Conservation (phyloP, 2,329 filamentous ascomycete species). For the Monilinia aucupariae region DNA sequence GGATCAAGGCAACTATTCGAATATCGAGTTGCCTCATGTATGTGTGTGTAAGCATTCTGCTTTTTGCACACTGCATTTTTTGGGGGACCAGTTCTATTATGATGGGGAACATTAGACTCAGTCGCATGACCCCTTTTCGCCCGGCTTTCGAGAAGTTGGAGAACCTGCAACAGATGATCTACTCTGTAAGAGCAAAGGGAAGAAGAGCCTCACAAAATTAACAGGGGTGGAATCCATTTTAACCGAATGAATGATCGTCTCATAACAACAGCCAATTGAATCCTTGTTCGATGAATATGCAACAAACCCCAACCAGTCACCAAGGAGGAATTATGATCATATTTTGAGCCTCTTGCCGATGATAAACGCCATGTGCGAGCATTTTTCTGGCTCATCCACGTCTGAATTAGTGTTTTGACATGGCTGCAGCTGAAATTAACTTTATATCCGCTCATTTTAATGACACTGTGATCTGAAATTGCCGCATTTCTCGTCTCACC, state of each 20-base stretch:
- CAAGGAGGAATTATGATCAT: neutral
- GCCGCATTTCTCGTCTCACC: neutral
- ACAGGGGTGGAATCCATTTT: neutral
- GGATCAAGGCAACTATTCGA: constrained; percentile 3
- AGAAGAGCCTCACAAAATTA: neutral
- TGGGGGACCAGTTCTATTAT: neutral
- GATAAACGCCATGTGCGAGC: neutral
- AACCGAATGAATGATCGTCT: neutral
- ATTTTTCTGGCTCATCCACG: neutral
- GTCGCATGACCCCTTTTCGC: constrained; percentile 2
- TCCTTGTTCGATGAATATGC: neutral
- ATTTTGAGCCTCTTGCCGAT: neutral
- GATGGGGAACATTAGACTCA: neutral
- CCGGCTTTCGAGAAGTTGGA: neutral
- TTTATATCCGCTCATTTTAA: neutral
- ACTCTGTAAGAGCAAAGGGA: too few relatives aligned
- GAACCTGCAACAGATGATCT: neutral
- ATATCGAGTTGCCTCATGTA: neutral
- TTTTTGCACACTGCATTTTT: neutral
- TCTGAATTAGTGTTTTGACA: neutral
- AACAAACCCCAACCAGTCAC: neutral
- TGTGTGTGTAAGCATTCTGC: neutral
- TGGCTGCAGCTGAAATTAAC: neutral
- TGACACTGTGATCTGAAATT: neutral
- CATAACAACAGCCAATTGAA: neutral